Percentiles rank a stretch among this genome's conserved stretches.
Conservation (phyloP, 2,329 filamentous ascomycete species). For the Alternaria viburni region DNA sequence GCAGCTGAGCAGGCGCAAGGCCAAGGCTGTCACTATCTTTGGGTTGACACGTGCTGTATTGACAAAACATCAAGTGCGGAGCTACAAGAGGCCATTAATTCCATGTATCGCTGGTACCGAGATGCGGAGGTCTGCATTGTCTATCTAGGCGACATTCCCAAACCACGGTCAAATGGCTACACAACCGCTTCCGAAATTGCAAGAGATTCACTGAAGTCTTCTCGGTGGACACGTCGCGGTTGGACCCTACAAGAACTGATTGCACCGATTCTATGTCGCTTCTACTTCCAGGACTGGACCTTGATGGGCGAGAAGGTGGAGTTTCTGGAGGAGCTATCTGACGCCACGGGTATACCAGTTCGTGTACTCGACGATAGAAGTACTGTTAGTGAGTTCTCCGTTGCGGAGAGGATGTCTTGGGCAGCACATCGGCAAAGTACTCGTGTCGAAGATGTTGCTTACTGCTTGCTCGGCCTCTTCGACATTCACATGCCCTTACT, state of each 20-base stretch:
- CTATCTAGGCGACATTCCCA: constrained; percentile 24
- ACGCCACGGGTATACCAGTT: constrained; percentile 34
- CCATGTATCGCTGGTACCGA: constrained; percentile 36
- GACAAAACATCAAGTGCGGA: constrained; percentile 31
- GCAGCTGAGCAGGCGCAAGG: constrained; percentile 17
- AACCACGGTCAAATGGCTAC: not conserved
- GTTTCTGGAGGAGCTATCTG: constrained; percentile 28
- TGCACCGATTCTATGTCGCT: constrained; percentile 30
- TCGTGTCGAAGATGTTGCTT: constrained; percentile 37
- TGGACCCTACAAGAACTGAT: constrained; percentile 42
- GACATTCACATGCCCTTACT: constrained; percentile 40
- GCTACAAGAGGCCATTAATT: constrained; percentile 33
- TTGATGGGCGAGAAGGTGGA: constrained; percentile 36
- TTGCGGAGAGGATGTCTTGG: constrained; percentile 42
- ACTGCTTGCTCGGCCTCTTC: constrained; percentile 40
- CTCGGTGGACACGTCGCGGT: constrained; percentile 34
- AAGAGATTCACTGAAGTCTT: constrained; percentile 21
- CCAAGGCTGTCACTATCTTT: constrained; percentile 23
- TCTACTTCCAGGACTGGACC: constrained; percentile 34
- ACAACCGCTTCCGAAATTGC: constrained; percentile 21
- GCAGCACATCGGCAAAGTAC: constrained; percentile 33
- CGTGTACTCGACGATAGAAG: constrained; percentile 27
- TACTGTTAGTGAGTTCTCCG: constrained; percentile 22
- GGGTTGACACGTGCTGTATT: constrained; percentile 37
- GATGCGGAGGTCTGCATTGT: constrained; percentile 28